Base-by-base conservation (phyloP, 768 basidiomycete species). In the Tephrocybe sp. region DNA sequence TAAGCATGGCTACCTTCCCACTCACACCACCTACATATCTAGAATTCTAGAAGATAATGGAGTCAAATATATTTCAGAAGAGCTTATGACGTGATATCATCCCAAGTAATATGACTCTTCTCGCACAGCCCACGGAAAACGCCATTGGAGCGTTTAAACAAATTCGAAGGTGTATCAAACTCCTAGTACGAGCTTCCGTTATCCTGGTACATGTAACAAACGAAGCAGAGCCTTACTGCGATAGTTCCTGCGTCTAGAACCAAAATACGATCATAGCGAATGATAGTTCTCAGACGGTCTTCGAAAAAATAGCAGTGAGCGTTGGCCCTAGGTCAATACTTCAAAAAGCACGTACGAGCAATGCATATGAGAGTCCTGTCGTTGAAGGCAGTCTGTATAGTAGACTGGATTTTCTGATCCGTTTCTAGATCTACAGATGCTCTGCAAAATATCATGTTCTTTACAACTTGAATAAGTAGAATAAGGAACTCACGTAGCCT, bases 371-470 rank as follows among this genome's bases (percentile, higher is more conserved):
- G 71, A 0, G 91, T 91, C 45, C 83, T 79, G 56, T 85, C 80
- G 37, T 67, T 71, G 70, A 93, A 93, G 63, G 84, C 79, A 5
- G 69, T 75, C 6, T 84, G 75, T 43, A 94, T 92, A 3, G 91
- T 92, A 33, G 78, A 69, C 58, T 94, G 91, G 47, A 94, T 91
- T 64, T 84, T 86, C 52, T 79, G 70, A 64, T 92, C 91, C 0
- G 88, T 92, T 62, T 86, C 87, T 42, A 83, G 73, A 57, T 89
- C 86, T 11, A 90, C 86, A 4, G 84, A 86, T 10, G 86, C 86
- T 69, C 61, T 65, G 31, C 19, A 22, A 44, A 53, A 45, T 29
- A 30, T 43, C 15, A 38, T 42, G 10, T 59, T 23, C 18, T 23
- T 9, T 29, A 42, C 7, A 24, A 15, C 42, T 15, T 9, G n/a